Conservation (phyloP, 495 filamentous ascomycete genomes). For the Talaromyces thailandensis region DNA sequence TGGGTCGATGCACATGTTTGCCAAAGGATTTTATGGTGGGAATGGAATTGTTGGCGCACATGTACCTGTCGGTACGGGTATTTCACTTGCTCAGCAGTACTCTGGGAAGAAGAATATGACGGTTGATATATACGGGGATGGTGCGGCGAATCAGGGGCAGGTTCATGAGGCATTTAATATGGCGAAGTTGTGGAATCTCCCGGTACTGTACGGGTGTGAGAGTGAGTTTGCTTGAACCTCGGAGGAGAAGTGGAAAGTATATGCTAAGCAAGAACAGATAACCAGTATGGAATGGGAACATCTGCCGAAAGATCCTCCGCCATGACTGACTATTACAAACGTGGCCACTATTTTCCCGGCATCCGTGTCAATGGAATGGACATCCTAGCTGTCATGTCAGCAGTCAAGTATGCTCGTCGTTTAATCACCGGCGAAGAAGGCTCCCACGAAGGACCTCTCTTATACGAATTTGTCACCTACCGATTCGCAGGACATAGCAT, state of each 20-base stretch:
- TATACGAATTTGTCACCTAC: slow-evolving; percentile 4
- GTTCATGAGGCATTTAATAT: slow-evolving; percentile 99
- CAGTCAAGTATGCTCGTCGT: slow-evolving; percentile 1
- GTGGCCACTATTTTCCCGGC: slow-evolving; percentile 2
- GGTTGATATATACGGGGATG: slow-evolving; percentile 2
- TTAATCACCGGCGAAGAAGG: slow-evolving; percentile 1
- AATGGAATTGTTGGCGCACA: slow-evolving; percentile 32
- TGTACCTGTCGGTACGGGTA: slow-evolving; percentile 23
- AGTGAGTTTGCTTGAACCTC: neutral
- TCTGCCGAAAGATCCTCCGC: slow-evolving; percentile 4
- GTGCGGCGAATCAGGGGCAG: slow-evolving; percentile 83
- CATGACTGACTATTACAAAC: slow-evolving; percentile 6
- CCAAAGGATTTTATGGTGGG: slow-evolving; percentile 2
- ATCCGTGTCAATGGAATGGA: slow-evolving; percentile 6
- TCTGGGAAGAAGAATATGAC: neutral
- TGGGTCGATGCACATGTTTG: slow-evolving; percentile 3
- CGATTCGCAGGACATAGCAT: slow-evolving; percentile 4
- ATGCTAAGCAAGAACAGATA: neutral
- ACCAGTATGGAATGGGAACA: slow-evolving; percentile 8
- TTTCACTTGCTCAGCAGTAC: neutral
- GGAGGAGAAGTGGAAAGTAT: neutral
- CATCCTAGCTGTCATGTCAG: slow-evolving; percentile 1
- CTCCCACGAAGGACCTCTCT: neutral
- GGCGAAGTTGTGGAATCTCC: slow-evolving; percentile 7
- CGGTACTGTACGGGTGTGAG: slow-evolving; percentile 2